Base-by-base conservation (phyloP, 306 rosid genomes). In the Elaeagnus macrophylla region DNA sequence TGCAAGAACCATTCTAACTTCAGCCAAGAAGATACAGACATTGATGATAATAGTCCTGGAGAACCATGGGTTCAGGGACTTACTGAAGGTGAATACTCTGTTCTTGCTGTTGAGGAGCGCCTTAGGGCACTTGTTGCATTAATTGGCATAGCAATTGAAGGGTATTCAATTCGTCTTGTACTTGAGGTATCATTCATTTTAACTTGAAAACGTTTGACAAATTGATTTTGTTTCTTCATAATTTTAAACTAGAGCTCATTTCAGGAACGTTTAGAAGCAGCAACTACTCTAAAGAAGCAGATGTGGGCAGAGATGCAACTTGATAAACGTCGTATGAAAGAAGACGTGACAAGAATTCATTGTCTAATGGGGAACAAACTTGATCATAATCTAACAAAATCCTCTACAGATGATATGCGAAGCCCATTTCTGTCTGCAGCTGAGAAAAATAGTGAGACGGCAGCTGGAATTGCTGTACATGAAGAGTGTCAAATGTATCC, bases 241-340 rank as follows among this genome's bases (percentile, higher is more conserved):
- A 37, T 42, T 40, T 51, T 14, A 68, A 48, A 63, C 40, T 44
- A 56, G 43, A 37, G 44, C 45, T 43, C 58, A 54, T 71, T 71
- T 70, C 88, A 86, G 95, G 95, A 80, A 45, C 91, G 88, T 65
- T 69, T 86, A 40, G 95, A 86, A 65, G 88, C 91, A 8, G 95
- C 88, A 72, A 83, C 78, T 75, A 67, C 82, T 62, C 72, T 83
- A 50, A 86, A 76, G 70, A 86, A 86, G 76, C 88, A 80, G 67
- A 74, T 86, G 74, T 83, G 79, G 95, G 78, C 85, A 13, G 91
- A 80, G 57, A 71, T 73, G 48, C 86, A 80, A 72, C 72, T 80
- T 56, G 95, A 78, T 70, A 83, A 79, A 71, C 81, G 85, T 4
- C 85, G 85, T 15, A 46, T 60, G 48, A 86, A 79, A 70, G 93